Evolutionary conservation across 257 asterid species (phyloP).

Genomic region (Capsicum rhomboideum): DNA sequence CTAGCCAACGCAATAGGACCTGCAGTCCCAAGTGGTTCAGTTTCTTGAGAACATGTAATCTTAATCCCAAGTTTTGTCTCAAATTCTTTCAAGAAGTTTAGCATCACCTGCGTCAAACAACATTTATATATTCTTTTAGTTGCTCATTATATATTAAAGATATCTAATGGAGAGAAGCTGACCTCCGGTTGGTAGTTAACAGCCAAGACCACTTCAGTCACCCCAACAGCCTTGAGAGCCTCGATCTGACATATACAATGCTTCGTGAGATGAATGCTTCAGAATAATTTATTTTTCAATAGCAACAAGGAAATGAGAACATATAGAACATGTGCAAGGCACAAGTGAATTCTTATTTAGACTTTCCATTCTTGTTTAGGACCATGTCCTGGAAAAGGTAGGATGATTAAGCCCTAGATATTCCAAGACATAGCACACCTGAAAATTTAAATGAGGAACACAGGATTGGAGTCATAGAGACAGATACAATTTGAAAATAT

Average conservation of each 20-base stretch:
- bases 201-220: conserved; percentile 91
- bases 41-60: conserved; percentile 93
- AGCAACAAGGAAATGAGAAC: not conserved
- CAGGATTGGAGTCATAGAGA: too few relatives aligned
- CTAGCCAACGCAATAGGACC: conserved; percentile 98
- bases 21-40: conserved; percentile 97
- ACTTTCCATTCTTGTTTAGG: not conserved
- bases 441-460: not conserved
- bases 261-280: not conserved
- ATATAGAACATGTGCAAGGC: not conserved
- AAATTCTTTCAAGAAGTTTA: conserved; percentile 87
- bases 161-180: not conserved
- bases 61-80: conserved; percentile 85
- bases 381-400: not conserved
- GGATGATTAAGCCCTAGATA: not conserved
- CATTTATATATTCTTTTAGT: not conserved
- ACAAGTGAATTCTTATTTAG: not conserved
- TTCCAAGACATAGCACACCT: not conserved
- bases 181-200: conserved; percentile 98
- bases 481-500: too few relatives aligned
- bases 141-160: not conserved
- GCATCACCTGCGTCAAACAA: conserved; percentile 36
- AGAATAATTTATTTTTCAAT: not conserved
- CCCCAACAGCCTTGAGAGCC: conserved; percentile 88
- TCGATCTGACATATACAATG: conserved; percentile 50